Percentiles rank a stretch among this genome's conserved stretches.
Conservation (phyloP, 805 yeast genomes). For the Geotrichum ghanense region DNA sequence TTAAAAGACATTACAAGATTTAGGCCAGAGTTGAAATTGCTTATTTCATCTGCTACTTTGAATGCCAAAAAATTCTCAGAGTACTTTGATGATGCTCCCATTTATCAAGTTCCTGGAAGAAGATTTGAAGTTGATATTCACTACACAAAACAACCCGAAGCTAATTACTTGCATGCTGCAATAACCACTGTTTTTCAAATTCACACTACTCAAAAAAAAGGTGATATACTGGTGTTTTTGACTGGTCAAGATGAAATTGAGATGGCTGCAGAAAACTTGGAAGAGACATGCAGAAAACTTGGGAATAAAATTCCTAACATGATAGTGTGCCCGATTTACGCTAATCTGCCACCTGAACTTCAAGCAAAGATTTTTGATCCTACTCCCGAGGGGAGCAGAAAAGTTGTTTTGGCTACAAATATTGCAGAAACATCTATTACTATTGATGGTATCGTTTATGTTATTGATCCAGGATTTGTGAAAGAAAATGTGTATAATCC, state of each 20-base stretch:
- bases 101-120: conserved; percentile 73
- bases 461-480: conserved; percentile 90
- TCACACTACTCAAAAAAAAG: conserved; percentile 70
- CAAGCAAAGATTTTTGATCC: conserved; percentile 85
- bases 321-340: conserved; percentile 76
- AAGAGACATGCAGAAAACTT: conserved; percentile 52
- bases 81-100: conserved; percentile 73
- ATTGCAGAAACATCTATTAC: conserved; percentile 97
- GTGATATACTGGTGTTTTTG: conserved; percentile 77
- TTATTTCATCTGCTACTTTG: conserved; percentile 89
- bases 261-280: conserved; percentile 52
- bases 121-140: conserved; percentile 81
- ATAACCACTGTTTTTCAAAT: conserved; percentile 79
- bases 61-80: conserved; percentile 76
- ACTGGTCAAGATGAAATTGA: conserved; percentile 97
- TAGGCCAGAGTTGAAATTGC: conserved; percentile 64
- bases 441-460: conserved; percentile 85
- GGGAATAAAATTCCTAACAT: conserved; percentile 56
- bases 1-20: conserved; percentile 58
- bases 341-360: conserved; percentile 82
- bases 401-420: conserved; percentile 88
- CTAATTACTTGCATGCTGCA: conserved; percentile 75
- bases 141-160: conserved; percentile 72
- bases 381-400: conserved; percentile 71
- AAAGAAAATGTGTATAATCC: conserved; percentile 85